Conservation (phyloP, 2,329 filamentous ascomycete genomes). For the Trichoderma aggressivum region DNA sequence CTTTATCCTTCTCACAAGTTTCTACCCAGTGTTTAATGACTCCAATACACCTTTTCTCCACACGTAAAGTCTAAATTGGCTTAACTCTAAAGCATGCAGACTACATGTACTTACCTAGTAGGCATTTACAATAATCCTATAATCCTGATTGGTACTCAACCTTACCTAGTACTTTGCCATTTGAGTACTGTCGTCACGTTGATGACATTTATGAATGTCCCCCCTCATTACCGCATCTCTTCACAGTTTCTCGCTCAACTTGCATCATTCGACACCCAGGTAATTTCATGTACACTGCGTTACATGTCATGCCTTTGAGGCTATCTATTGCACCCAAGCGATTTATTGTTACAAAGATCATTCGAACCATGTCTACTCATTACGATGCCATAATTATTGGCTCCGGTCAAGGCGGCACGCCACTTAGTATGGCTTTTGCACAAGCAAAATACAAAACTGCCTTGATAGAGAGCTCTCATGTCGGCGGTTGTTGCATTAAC, state of each 20-base stretch:
- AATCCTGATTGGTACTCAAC: background rate
- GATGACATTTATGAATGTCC: background rate
- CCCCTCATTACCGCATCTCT: background rate
- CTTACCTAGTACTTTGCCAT: background rate
- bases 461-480: constrained; percentile 45
- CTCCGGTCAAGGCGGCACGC: constrained; percentile 51
- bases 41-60: background rate
- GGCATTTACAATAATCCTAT: background rate
- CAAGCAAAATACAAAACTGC: constrained; percentile 43
- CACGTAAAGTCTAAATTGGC: background rate
- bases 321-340: background rate
- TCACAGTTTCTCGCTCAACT: background rate
- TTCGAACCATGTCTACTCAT: constrained; percentile 5
- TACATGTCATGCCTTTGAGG: background rate
- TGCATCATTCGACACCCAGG: background rate
- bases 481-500: constrained; percentile 54
- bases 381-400: constrained; percentile 45
- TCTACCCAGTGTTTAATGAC: background rate
- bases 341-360: background rate
- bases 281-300: background rate
- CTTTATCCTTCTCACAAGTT: background rate
- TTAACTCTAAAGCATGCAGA: background rate
- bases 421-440: constrained; percentile 46
- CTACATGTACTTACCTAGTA: too few species aligned
- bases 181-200: background rate